Evolutionary conservation across 352 stramenopile species (phyloP).

Genomic region (Pythium vanterpoolii): DNA sequence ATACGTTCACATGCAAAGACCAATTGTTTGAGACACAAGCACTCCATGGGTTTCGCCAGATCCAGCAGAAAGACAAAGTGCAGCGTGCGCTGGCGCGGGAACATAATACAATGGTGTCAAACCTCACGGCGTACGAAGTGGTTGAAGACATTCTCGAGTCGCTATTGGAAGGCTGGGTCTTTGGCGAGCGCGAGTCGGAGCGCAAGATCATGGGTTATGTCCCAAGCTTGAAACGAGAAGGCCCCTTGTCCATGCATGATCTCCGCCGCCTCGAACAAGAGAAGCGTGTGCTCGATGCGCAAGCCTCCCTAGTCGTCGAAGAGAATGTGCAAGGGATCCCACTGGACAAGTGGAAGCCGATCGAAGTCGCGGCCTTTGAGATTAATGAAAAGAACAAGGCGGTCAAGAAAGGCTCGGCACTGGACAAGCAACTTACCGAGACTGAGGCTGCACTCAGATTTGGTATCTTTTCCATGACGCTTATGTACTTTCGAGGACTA

Average conservation of each 20-base stretch:
- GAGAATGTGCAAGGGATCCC: conserved; percentile 48
- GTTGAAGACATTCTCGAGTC: conserved; percentile 93
- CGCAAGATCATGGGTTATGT: conserved; percentile 71
- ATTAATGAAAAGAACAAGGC: conserved; percentile 52
- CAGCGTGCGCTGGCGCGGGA: conserved; percentile 82
- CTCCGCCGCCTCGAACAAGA: conserved; percentile 59
- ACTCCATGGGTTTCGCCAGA: conserved; percentile 89
- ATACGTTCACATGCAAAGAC: conserved; percentile 76
- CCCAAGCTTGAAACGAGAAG: conserved; percentile 82
- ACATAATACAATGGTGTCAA: conserved; percentile 83
- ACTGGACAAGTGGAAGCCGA: conserved; percentile 72
- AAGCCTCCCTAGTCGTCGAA: conserved; percentile 30
- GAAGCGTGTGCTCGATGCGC: conserved; percentile 32
- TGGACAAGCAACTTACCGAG: conserved; percentile 70
- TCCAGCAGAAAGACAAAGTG: conserved; percentile 78
- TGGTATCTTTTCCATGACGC: conserved; percentile 93
- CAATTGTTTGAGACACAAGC: conserved; percentile 87
- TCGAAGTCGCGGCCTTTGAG: conserved; percentile 62
- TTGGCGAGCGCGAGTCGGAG: conserved; percentile 90
- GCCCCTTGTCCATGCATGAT: conserved; percentile 65
- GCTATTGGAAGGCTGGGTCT: conserved; percentile 96
- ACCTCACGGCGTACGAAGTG: conserved; percentile 84
- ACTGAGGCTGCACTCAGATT: conserved; percentile 95
- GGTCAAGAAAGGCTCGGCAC: conserved; percentile 55
- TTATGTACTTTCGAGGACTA: conserved; percentile 95